Conservation (phyloP, 805 yeast genomes). For the Jamesozyma gamospora region DNA sequence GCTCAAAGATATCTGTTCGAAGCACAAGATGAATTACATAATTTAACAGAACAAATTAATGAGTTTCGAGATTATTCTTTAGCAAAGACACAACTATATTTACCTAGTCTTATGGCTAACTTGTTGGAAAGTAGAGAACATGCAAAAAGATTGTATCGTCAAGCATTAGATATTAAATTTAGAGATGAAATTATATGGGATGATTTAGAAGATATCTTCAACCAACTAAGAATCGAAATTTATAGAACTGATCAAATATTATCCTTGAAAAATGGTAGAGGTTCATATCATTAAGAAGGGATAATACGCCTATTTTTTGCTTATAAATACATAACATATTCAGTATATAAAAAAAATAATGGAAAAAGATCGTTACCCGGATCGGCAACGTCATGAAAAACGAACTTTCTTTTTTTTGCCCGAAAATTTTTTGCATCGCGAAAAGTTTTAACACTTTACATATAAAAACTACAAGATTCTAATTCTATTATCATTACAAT, state of each 20-base stretch:
- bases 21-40: conserved; percentile 10
- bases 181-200: conserved; percentile 7
- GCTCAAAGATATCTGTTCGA: conserved; percentile 3
- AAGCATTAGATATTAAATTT: conserved; percentile 7
- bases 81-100: background rate
- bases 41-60: conserved; percentile 9
- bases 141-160: conserved; percentile 15
- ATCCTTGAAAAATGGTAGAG: conserved; percentile 13
- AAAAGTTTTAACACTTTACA: no score
- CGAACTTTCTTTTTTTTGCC: no score
- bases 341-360: no score
- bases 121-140: conserved; percentile 13
- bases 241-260: conserved; percentile 11
- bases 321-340: no score
- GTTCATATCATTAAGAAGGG: conserved; percentile 9
- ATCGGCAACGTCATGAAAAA: no score
- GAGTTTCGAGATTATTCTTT: conserved; percentile 1
- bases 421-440: no score
- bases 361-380: no score
- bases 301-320: no score
- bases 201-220: conserved; percentile 7
- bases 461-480: no score
- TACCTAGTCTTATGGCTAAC: conserved; percentile 11
- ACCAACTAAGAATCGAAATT: conserved; percentile 10
- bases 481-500: no score